A percentile compares a stretch with the other conserved stretches of the same genome.
phyloP scores from a whole-genome alignment of 1,284 basidiomycete species.

The Dichomitus squalens region DNA sequence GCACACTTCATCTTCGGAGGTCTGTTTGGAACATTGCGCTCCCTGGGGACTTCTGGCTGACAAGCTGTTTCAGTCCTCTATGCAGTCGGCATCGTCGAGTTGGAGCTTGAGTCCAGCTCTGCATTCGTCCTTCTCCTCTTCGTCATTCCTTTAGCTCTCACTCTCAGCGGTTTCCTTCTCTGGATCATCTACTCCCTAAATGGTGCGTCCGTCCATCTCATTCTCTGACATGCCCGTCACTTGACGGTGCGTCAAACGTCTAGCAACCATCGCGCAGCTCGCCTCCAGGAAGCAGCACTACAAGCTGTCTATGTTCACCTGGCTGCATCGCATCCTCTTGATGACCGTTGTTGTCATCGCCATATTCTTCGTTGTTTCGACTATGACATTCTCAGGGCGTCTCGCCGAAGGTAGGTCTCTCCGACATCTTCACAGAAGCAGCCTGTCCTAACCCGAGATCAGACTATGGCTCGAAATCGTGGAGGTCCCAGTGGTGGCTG shows the following conservation, averaged over 20 bases:
- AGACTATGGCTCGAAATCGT: conserved; percentile 95
- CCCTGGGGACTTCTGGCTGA: background rate
- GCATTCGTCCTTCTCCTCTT: conserved; percentile 79
- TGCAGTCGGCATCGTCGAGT: conserved; percentile 89
- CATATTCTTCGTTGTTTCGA: conserved; percentile 92
- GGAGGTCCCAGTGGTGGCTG: conserved; percentile 94
- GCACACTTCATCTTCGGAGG: conserved; percentile 95
- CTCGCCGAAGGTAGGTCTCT: conserved; percentile 74
- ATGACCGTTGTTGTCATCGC: conserved; percentile 82
- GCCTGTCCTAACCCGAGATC: background rate
- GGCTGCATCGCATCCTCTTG: conserved; percentile 87
- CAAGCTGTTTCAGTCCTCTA: conserved; percentile 67
- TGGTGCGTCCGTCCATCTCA: conserved; percentile 45
- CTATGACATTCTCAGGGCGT: conserved; percentile 88
- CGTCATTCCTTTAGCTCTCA: conserved; percentile 93
- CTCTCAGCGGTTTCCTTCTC: conserved; percentile 90
- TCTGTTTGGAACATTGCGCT: conserved; percentile 37
- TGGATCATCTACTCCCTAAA: conserved; percentile 95
- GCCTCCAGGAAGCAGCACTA: conserved; percentile 83
- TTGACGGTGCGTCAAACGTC: background rate
- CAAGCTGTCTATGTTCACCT: conserved; percentile 86
- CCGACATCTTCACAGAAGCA: background rate
- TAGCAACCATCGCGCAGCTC: conserved; percentile 86
- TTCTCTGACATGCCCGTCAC: background rate
- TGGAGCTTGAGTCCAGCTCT: conserved; percentile 88